Conservation (phyloP, 2,329 filamentous ascomycete genomes). For the Nectriaceae sp. region DNA sequence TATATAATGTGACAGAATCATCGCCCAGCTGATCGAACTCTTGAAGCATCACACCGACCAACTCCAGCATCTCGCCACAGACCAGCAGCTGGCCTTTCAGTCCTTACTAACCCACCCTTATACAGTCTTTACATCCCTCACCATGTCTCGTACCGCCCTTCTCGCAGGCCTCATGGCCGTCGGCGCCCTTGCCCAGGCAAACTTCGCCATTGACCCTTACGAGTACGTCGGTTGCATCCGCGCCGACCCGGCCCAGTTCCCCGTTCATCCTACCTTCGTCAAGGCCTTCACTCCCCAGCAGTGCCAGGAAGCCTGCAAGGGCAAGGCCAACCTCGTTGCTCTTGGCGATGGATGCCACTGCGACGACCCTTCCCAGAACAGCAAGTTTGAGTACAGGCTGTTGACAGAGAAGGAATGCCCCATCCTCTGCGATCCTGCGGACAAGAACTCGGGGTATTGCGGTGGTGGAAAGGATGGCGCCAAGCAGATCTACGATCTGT, state of each 20-base stretch:
- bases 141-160: background rate
- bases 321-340: constrained; percentile 22
- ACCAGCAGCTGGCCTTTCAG: background rate
- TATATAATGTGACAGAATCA: background rate
- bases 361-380: constrained; percentile 17
- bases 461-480: constrained; percentile 21
- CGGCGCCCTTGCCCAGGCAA: constrained; percentile 20
- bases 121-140: background rate
- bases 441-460: constrained; percentile 21
- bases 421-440: constrained; percentile 16
- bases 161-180: constrained; percentile 24
- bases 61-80: background rate
- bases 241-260: constrained; percentile 18
- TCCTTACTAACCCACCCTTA: background rate
- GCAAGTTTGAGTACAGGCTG: constrained; percentile 4
- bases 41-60: background rate
- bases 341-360: constrained; percentile 23
- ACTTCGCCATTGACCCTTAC: constrained; percentile 17
- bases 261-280: constrained; percentile 13
- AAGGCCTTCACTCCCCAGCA: constrained; percentile 17
- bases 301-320: constrained; percentile 22
- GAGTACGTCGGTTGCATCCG: constrained; percentile 33
- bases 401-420: constrained; percentile 24
- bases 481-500: constrained; percentile 18
- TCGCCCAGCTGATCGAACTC: background rate